phyloP scores from a whole-genome alignment of 495 filamentous ascomycete species.

The Filosporella fistucella region DNA sequence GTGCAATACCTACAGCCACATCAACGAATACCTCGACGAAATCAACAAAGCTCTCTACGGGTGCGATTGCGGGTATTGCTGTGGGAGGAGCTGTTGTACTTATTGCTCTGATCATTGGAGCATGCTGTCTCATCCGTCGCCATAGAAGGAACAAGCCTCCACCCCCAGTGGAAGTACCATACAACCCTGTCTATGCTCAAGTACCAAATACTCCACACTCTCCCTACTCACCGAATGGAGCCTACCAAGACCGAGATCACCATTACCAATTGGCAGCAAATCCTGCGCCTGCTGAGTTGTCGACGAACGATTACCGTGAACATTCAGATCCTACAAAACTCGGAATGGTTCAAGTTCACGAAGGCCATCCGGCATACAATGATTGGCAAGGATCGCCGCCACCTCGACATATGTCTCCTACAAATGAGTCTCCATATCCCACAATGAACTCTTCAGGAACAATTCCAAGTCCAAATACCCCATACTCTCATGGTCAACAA shows the following conservation, averaged over 20 bases:
- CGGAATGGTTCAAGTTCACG: neutral
- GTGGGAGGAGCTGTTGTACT: constrained; percentile 10
- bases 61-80: constrained; percentile 17
- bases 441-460: neutral
- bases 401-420: neutral
- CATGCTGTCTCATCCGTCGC: constrained; percentile 9
- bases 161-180: neutral
- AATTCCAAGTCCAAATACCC: neutral
- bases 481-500: constrained; percentile 2
- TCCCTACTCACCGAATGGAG: constrained; percentile 1
- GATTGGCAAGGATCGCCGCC: neutral
- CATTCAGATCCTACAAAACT: constrained; percentile 8
- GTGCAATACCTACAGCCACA: constrained; percentile 12
- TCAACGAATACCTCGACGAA: neutral
- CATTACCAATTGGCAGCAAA: constrained; percentile 4
- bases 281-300: constrained; percentile 6
- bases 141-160: neutral
- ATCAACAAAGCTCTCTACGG: constrained; percentile 2
- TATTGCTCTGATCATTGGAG: constrained; percentile 6
- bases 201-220: neutral
- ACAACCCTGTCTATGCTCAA: neutral
- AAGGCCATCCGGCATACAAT: constrained; percentile 1
- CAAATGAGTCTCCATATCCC: constrained; percentile 1
- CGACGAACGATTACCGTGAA: neutral
- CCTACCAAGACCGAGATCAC: neutral